Evolutionary conservation across 768 basidiomycete species (phyloP), one percentile per base, ranked within the genome.

Genomic region (Podaxis rugospora): DNA sequence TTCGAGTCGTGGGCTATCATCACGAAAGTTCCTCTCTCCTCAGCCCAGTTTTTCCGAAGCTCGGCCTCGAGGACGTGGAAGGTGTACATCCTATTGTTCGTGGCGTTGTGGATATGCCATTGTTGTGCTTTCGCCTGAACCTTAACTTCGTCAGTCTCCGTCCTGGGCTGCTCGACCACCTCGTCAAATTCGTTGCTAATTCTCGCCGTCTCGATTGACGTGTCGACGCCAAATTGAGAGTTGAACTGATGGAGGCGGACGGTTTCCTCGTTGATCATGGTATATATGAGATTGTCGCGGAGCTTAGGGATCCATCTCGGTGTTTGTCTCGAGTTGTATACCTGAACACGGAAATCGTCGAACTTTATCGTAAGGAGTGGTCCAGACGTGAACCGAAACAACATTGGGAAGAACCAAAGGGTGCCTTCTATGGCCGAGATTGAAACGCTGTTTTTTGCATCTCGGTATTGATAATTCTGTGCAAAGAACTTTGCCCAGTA

Each of bases 351-450:
- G 23, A 46, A 44, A 13, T 59, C 51, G 28, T 53, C n/a, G 14
- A 52, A 53, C 21, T 18, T 35, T 13, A 53, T 14, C 5, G 40
- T 51, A 51, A 59, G 9, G 51, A 52, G 25, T n/a, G 47, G 46
- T 11, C 56, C 46, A 3, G 46, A 44, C 4, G 56, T 57, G 56
- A 57, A 57, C 21, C 46, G 14, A 37, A 57, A 57, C 16, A 57
- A 27, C 46, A 39, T 25, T 3, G 56, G 46, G 47, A 49, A 49
- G 46, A 57, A 49, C 56, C 56, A 57, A 4, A 49, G 47, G 28
- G 47, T 56, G 46, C n/a, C 36, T 16, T 57, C 32, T 14, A 37
- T 37, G n/a, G 28, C 21, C 10, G 56, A 1, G 5, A 57, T 39
- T 50, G 46, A 32, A n/a, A 57, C 56, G 3, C 6, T 35, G 18